These are phyloP conservation scores for slime mould (Dictyostelium discoideum) DNA, from an alignment of 78 protist genomes.

Conservation along the genomic window DNA sequence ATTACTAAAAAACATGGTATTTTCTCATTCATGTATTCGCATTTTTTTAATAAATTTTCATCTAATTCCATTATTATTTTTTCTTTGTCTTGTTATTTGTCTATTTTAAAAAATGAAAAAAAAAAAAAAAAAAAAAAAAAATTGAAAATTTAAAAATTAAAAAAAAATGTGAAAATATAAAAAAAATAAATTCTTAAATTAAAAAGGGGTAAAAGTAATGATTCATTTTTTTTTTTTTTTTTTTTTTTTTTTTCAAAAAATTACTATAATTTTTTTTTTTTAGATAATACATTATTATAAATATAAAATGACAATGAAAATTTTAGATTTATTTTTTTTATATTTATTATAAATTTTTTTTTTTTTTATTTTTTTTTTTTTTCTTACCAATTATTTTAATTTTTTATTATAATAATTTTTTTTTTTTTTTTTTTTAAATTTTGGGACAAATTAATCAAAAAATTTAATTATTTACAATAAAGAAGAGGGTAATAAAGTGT, in stretches of 20 bases:
- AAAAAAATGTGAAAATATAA: background rate
- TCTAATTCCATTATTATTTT: background rate
- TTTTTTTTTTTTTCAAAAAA: too few relatives aligned
- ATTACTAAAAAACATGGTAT: background rate
- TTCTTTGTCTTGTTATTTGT: background rate
- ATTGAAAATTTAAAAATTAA: background rate
- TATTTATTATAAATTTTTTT: too few relatives aligned
- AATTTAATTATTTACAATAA: too few relatives aligned
- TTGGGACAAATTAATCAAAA: background rate
- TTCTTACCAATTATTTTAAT: too few relatives aligned
- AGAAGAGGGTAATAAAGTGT: background rate
- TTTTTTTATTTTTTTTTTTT: too few relatives aligned
- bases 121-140: background rate
- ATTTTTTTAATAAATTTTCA: slow-evolving; percentile 5
- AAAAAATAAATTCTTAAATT: too few relatives aligned
- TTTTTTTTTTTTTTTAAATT: too few relatives aligned
- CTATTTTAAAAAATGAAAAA: background rate
- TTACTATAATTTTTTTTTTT: too few relatives aligned
- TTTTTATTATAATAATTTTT: too few relatives aligned
- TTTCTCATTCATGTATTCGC: background rate
- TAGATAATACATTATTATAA: background rate
- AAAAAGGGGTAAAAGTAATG: too few relatives aligned
- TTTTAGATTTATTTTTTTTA: background rate
- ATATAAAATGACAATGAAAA: background rate
- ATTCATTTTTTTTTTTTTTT: too few relatives aligned